Percentiles rank a stretch among this genome's conserved stretches.
These are phyloP conservation scores for Pseudogymnoascus sp. DNA, from an alignment of 2,329 filamentous ascomycete genomes.

Conservation along the genomic window DNA sequence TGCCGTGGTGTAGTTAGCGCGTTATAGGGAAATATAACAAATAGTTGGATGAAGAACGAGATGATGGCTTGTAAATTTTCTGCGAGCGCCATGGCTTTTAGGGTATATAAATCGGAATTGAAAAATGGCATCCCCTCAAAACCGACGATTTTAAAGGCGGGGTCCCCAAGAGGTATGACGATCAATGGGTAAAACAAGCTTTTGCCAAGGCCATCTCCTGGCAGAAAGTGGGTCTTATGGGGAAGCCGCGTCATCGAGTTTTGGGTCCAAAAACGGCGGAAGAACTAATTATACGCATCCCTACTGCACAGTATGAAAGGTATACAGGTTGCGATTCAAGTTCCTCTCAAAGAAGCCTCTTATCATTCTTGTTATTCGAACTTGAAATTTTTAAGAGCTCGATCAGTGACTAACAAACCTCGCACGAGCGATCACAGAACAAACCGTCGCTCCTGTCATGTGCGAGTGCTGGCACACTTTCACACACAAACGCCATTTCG, in stretches of 20 bases:
- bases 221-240: not conserved
- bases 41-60: slow-evolving; percentile 24
- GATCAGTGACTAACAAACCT: not conserved
- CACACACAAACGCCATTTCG: not conserved
- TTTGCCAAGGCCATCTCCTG: not conserved
- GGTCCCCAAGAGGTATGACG: not conserved
- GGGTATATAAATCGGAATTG: not conserved
- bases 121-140: not conserved
- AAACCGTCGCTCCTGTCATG: not conserved
- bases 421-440: not conserved
- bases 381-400: not conserved
- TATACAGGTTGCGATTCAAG: too few species aligned
- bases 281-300: not conserved
- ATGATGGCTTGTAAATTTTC: slow-evolving; percentile 16
- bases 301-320: not conserved
- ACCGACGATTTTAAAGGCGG: not conserved
- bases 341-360: not conserved
- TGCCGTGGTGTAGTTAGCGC: slow-evolving; percentile 26
- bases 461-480: not conserved
- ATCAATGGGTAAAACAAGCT: not conserved
- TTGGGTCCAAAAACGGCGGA: not conserved
- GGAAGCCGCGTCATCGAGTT: not conserved
- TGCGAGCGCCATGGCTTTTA: slow-evolving; percentile 14
- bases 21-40: slow-evolving; percentile 28
- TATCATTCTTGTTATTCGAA: not conserved